phyloP scores from a whole-genome alignment of 495 filamentous ascomycete genomes.

The Collariella sp. region DNA sequence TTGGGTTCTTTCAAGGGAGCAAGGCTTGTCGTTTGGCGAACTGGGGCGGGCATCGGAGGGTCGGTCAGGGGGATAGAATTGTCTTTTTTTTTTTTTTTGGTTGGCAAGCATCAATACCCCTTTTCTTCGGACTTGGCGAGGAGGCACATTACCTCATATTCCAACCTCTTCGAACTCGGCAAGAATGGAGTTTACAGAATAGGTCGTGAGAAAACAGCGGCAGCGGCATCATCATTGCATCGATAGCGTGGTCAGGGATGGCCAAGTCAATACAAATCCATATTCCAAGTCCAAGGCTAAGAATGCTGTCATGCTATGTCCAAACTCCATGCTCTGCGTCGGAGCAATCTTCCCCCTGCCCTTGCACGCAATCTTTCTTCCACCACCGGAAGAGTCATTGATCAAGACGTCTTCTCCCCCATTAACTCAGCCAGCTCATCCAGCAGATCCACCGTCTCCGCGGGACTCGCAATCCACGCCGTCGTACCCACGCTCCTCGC shows the following conservation, averaged over 20 bases:
- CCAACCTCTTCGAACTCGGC: neutral
- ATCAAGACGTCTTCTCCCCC: constrained; percentile 36
- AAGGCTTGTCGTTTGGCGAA: neutral
- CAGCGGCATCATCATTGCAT: too few species aligned
- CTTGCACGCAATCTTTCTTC: neutral
- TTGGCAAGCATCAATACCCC: neutral
- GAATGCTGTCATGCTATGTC: neutral
- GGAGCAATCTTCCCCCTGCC: neutral
- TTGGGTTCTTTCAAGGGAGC: neutral
- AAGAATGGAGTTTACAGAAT: neutral
- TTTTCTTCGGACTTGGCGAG: neutral
- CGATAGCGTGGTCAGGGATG: too few species aligned
- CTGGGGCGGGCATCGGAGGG: neutral
- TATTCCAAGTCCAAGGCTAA: neutral
- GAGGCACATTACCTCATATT: neutral
- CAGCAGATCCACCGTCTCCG: constrained; percentile 78
- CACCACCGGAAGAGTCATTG: too few species aligned
- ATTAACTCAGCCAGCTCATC: constrained; percentile 65
- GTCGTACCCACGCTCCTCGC: constrained; percentile 57
- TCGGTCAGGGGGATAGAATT: neutral
- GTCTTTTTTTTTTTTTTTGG: neutral
- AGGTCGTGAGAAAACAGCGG: neutral
- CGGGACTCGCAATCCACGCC: constrained; percentile 86
- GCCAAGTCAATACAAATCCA: neutral
- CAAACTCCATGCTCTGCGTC: neutral